phyloP scores from a whole-genome alignment of 192 early-diverging fungal genomes.

The Irineochytrium annulatum region DNA sequence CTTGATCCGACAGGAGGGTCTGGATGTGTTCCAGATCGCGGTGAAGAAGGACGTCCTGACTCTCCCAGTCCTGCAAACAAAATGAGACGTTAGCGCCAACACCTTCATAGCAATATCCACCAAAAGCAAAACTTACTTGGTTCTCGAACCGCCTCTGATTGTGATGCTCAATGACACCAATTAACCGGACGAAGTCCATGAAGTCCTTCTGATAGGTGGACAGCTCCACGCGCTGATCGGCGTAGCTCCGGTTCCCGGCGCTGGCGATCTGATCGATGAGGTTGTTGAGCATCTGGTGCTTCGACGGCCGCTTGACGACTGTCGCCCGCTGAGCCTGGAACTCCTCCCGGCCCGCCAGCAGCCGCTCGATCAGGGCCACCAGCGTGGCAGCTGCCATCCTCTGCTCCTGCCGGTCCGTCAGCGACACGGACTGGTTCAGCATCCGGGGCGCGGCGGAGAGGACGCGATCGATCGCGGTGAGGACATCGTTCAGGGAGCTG shows the following conservation, averaged over 20 bases:
- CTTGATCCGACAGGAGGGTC: not conserved
- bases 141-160: constrained; percentile 21
- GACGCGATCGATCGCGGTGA: constrained; percentile 26
- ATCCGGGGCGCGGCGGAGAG: constrained; percentile 21
- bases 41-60: constrained; percentile 11
- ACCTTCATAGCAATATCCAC: not conserved
- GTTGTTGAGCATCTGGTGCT: constrained; percentile 15
- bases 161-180: constrained; percentile 19
- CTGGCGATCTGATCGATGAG: constrained; percentile 27
- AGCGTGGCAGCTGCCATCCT: constrained; percentile 24
- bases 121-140: constrained; percentile 19
- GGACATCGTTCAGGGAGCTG: constrained; percentile 7
- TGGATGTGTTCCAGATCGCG: constrained; percentile 11
- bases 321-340: constrained; percentile 22
- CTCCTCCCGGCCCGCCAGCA: constrained; percentile 19
- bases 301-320: not conserved
- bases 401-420: constrained; percentile 23
- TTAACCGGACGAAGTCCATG: constrained; percentile 23
- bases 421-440: constrained; percentile 25
- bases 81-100: not conserved
- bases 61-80: constrained; percentile 17
- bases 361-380: constrained; percentile 23
- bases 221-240: constrained; percentile 25
- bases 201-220: constrained; percentile 6
- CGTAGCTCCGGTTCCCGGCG: constrained; percentile 23